Percentiles rank a stretch among this genome's conserved stretches.
phyloP scores from a whole-genome alignment of 202 grass and related monocot species.

The Dendrocalamus latiflorus region DNA sequence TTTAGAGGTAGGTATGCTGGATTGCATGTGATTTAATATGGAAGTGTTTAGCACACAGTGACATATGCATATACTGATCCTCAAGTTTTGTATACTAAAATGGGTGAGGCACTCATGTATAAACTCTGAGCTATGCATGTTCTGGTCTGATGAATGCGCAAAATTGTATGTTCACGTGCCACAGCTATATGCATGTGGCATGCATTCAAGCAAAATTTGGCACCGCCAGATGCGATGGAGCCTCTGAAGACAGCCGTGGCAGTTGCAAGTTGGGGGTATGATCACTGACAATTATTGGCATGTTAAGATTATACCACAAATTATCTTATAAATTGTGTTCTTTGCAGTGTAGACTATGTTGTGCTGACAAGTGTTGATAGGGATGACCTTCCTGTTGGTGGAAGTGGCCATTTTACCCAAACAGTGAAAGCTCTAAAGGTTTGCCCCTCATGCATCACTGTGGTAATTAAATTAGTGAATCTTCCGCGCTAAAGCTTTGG shows the following conservation, averaged over 20 bases:
- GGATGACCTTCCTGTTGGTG: constrained; percentile 83
- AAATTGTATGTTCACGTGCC: no score
- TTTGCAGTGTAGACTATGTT: constrained; percentile 79
- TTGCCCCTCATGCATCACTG: background rate
- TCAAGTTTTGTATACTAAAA: no score
- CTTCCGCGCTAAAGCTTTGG: background rate
- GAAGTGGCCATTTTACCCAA: constrained; percentile 79
- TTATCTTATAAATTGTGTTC: background rate
- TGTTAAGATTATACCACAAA: background rate
- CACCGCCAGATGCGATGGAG: constrained; percentile 49
- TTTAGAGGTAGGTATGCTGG: no score
- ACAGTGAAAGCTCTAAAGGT: constrained; percentile 89
- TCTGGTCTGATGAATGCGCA: no score
- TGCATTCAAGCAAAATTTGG: no score
- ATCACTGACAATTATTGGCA: background rate
- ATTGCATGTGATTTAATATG: no score
- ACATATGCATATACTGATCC: no score
- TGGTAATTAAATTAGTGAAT: background rate
- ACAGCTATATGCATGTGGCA: no score
- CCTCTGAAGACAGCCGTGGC: constrained; percentile 72
- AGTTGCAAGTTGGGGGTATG: constrained; percentile 76
- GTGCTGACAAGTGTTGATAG: constrained; percentile 95
- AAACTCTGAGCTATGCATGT: no score
- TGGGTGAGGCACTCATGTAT: no score
- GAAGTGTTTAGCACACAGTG: no score